phyloP scores from a whole-genome alignment of 1,139 yeast genomes.

The Neolecta irregularis region DNA sequence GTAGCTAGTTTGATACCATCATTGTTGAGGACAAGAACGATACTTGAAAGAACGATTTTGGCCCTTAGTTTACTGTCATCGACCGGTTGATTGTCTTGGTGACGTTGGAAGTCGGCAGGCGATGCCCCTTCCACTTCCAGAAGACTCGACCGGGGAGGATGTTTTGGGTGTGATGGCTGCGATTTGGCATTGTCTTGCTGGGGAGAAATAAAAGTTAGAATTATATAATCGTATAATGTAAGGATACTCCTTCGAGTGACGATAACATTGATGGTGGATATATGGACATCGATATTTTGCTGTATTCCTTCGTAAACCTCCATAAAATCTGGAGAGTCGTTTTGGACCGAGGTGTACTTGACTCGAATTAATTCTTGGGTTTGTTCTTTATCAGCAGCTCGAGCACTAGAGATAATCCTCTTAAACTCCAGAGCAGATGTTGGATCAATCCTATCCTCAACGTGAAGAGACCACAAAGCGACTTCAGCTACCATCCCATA shows the following conservation, averaged over 20 bases:
- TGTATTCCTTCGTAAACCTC: constrained; percentile 44
- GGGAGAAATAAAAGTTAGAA: constrained; percentile 69
- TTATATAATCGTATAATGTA: constrained; percentile 61
- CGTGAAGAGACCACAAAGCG: constrained; percentile 44
- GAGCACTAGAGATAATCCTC: constrained; percentile 54
- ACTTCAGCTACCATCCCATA: constrained; percentile 54
- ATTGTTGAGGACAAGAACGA: constrained; percentile 63
- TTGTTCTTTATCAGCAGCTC: constrained; percentile 26
- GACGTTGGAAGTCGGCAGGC: no score
- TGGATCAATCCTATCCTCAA: constrained; percentile 62
- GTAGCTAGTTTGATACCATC: constrained; percentile 76
- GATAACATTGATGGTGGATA: constrained; percentile 68
- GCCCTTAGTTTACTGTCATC: constrained; percentile 40
- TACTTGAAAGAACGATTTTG: constrained; percentile 52
- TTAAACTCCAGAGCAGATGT: constrained; percentile 50
- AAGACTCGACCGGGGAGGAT: constrained; percentile 3
- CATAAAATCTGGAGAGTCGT: constrained; percentile 45
- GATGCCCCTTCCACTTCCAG: constrained; percentile 39
- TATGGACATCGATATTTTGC: constrained; percentile 54
- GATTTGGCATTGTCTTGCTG: neutral
- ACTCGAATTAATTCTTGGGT: constrained; percentile 43
- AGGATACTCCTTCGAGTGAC: constrained; percentile 64
- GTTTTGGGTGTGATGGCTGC: constrained; percentile 2
- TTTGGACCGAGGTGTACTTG: constrained; percentile 39
- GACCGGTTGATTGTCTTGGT: constrained; percentile 28